Base-by-base conservation (phyloP, 1,284 basidiomycete genomes). In the Marasmius tenuissimus region DNA sequence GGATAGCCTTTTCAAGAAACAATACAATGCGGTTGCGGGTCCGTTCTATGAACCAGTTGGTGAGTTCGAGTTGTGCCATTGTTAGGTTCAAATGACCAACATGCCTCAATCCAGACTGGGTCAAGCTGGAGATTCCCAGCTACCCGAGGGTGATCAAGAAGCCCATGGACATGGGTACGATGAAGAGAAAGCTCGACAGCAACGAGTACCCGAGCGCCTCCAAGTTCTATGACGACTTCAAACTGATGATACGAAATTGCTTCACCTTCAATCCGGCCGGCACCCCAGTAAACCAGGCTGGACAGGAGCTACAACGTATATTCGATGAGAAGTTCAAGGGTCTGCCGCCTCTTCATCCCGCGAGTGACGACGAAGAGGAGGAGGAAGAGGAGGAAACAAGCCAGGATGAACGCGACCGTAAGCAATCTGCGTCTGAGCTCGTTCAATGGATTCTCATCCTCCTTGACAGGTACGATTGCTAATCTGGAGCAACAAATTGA, bases 31-130 rank as follows among this genome's bases (percentile, higher is more conserved):
- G 50, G 79, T 89, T 54, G 94, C 93, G 0, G 85, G 84, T 73
- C 93, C 93, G 1, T 99, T 99, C 78, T 92, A 97, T 68, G 93
- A 95, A 71, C 92, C 96, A 63, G 95, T 98, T 65, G 93, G 93
- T 88, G 73, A 77, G 89, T 87, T 33, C 42, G 12, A 58, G 7
- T 16, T 56, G 50, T 33, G 33, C 50, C 11, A 49, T 38, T 18
- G 61, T 61, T 57, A 45, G 67, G 50, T 48, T 58, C 57, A 62
- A 58, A n/a, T 20, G n/a, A 14, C 51, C 16, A 48, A 63, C 39
- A 55, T 34, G 10, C 9, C 22, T 2, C 35, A 3, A 49, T 51
- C 18, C 59, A 91, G 93, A 95, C 72, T 86, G 87, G 75, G 78
- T 90, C 57, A 88, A 86, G 68, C 84, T 96, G 70, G 87, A 91